Percentiles rank a stretch among this genome's conserved stretches.
phyloP scores from a whole-genome alignment of 305 asterid genomes.

The Fraxinus albicans region DNA sequence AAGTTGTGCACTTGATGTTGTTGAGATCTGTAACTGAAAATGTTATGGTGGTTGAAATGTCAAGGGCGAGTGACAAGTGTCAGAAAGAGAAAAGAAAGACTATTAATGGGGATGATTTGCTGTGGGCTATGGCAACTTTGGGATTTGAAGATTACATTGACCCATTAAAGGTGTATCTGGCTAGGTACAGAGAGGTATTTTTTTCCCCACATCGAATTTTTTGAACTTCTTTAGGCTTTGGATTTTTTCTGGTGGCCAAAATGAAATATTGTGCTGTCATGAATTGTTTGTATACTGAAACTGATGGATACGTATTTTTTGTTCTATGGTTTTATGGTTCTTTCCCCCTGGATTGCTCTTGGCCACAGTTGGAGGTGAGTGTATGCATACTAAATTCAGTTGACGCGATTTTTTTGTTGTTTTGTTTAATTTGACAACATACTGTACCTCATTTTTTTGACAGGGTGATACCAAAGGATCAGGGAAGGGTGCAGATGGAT shows the following conservation, averaged over 20 bases:
- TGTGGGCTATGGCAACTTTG: slow-evolving; percentile 89
- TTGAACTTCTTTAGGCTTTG: neutral
- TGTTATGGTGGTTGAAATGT: slow-evolving; percentile 31
- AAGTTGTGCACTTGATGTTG: neutral
- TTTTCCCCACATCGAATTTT: neutral
- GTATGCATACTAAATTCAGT: slow-evolving; percentile 1
- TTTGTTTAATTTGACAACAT: neutral
- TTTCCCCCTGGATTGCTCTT: slow-evolving; percentile 26
- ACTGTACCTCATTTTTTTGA: slow-evolving; percentile 8
- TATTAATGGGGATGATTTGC: slow-evolving; percentile 81
- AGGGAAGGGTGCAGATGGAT: slow-evolving; percentile 46
- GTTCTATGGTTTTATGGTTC: slow-evolving; percentile 6
- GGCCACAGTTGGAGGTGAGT: slow-evolving; percentile 82
- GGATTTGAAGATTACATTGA: slow-evolving; percentile 92
- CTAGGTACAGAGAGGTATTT: slow-evolving; percentile 76
- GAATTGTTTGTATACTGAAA: slow-evolving; percentile 5
- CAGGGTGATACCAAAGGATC: slow-evolving; percentile 83
- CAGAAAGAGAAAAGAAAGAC: slow-evolving; percentile 90
- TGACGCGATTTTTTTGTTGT: neutral
- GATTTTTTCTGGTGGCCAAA: neutral
- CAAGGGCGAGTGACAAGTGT: slow-evolving; percentile 91
- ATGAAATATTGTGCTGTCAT: slow-evolving; percentile 6
- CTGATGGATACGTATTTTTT: neutral
- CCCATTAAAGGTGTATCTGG: slow-evolving; percentile 83
- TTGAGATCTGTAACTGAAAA: neutral